Evolutionary conservation across 108 stramenopile species (phyloP).

Genomic region (Nitzschia inconspicua): DNA sequence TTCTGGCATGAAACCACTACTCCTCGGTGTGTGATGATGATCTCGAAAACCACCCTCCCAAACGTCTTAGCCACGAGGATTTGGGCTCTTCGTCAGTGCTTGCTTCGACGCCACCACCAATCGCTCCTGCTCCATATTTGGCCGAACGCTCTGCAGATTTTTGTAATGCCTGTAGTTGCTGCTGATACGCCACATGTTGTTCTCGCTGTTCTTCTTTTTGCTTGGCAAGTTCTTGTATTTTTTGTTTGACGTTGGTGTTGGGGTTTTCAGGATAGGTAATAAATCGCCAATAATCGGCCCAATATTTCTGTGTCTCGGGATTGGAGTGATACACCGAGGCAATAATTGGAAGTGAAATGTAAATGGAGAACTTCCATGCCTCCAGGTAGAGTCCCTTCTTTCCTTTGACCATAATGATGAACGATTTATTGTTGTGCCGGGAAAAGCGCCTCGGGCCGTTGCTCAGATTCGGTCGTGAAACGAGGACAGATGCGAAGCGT

Average conservation of each 20-base stretch:
- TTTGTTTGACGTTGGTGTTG: slow-evolving; percentile 68
- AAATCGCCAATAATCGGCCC: slow-evolving; percentile 86
- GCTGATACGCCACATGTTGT: slow-evolving; percentile 45
- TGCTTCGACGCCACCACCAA: neutral
- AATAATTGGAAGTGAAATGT: slow-evolving; percentile 65
- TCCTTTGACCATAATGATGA: slow-evolving; percentile 67
- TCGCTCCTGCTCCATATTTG: slow-evolving; percentile 1
- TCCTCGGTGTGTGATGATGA: too few species aligned
- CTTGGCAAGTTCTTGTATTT: slow-evolving; percentile 57
- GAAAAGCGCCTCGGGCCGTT: too few species aligned
- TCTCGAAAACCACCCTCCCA: slow-evolving; percentile 20
- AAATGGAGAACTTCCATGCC: slow-evolving; percentile 77
- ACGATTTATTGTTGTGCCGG: neutral
- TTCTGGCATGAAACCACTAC: too few species aligned
- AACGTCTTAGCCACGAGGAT: slow-evolving; percentile 11
- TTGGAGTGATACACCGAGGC: slow-evolving; percentile 73
- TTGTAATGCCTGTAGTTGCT: slow-evolving; percentile 42
- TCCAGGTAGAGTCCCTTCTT: slow-evolving; percentile 65
- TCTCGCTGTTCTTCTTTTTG: slow-evolving; percentile 51
- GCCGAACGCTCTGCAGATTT: slow-evolving; percentile 27
- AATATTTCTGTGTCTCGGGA: slow-evolving; percentile 57
- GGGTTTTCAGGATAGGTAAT: slow-evolving; percentile 86
- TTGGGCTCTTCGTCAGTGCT: neutral
- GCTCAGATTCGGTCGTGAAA: too few species aligned
- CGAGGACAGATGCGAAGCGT: too few species aligned